Conservation (phyloP, 768 basidiomycete species). For the Lactifluus rugatus region DNA sequence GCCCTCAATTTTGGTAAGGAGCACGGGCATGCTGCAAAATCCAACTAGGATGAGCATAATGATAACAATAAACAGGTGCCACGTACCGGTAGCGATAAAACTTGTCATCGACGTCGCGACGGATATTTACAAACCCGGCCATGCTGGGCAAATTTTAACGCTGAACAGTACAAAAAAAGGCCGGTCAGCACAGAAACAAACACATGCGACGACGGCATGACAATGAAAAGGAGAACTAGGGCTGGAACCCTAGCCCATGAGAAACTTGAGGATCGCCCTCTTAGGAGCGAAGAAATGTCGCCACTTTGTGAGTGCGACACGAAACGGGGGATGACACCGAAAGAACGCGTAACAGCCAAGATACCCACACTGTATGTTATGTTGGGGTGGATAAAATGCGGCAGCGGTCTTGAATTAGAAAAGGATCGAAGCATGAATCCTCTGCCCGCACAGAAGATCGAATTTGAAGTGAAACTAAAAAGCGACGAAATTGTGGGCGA, state of each 20-base stretch:
- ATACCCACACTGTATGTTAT: constrained; percentile 32
- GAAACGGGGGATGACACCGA: constrained; percentile 26
- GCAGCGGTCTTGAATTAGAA: constrained; percentile 61
- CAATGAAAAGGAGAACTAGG: background rate
- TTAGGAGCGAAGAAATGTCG: too few relatives aligned
- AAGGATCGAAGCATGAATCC: constrained; percentile 93
- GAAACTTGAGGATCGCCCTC: background rate
- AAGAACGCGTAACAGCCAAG: constrained; percentile 34
- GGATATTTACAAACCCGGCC: constrained; percentile 88
- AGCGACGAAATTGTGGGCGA: constrained; percentile 58
- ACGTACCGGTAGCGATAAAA: constrained; percentile 87
- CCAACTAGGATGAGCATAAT: background rate
- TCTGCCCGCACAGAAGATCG: constrained; percentile 63
- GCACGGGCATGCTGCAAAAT: constrained; percentile 76
- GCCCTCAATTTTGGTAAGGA: constrained; percentile 95
- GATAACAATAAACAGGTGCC: background rate
- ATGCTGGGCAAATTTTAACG: constrained; percentile 66
- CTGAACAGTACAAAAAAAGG: constrained; percentile 27
- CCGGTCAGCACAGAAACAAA: background rate
- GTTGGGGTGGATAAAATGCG: constrained; percentile 38
- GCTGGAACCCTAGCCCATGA: background rate
- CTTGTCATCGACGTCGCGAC: constrained; percentile 94
- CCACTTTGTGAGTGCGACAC: background rate
- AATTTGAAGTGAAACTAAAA: constrained; percentile 32
- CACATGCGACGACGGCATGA: constrained; percentile 16